These are phyloP conservation scores for Dothiorella sarmentorum DNA, from an alignment of 2,329 filamentous ascomycete species.

Conservation along the genomic window DNA sequence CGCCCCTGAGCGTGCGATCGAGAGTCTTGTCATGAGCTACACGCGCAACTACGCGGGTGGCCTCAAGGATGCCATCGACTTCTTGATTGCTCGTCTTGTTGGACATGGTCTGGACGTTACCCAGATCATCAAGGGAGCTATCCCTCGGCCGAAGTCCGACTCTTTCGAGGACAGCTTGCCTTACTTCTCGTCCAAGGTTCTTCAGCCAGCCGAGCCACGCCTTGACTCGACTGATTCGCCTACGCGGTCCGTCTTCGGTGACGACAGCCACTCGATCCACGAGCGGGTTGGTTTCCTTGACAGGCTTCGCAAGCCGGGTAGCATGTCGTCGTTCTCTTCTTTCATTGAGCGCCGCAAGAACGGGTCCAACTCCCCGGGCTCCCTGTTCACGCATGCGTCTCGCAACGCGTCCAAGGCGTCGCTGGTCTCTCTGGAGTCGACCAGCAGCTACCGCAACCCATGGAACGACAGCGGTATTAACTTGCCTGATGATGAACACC, in stretches of 20 bases:
- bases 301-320: constrained; percentile 88
- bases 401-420: constrained; percentile 94
- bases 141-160: constrained; percentile 96
- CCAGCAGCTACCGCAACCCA: constrained; percentile 91
- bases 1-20: constrained; percentile 43
- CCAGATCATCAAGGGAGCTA: constrained; percentile 80
- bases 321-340: constrained; percentile 92
- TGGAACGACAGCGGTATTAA: constrained; percentile 99
- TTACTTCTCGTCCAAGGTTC: constrained; percentile 93
- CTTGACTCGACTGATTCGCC: constrained; percentile 78
- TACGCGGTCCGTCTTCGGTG: constrained; percentile 77
- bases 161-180: constrained; percentile 96
- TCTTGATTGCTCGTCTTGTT: constrained; percentile 80
- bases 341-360: constrained; percentile 96
- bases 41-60: constrained; percentile 97
- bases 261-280: constrained; percentile 65
- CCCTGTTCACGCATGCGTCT: constrained; percentile 81
- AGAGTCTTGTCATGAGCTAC: constrained; percentile 57
- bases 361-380: constrained; percentile 70
- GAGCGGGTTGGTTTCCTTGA: constrained; percentile 80
- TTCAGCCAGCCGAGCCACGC: constrained; percentile 84
- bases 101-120: constrained; percentile 84
- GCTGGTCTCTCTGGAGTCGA: constrained; percentile 91
- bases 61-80: constrained; percentile 93
- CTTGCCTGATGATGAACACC: constrained; percentile 76